Base-by-base conservation (phyloP, 1,284 basidiomycete genomes). In the Sphagnurus paluster region DNA sequence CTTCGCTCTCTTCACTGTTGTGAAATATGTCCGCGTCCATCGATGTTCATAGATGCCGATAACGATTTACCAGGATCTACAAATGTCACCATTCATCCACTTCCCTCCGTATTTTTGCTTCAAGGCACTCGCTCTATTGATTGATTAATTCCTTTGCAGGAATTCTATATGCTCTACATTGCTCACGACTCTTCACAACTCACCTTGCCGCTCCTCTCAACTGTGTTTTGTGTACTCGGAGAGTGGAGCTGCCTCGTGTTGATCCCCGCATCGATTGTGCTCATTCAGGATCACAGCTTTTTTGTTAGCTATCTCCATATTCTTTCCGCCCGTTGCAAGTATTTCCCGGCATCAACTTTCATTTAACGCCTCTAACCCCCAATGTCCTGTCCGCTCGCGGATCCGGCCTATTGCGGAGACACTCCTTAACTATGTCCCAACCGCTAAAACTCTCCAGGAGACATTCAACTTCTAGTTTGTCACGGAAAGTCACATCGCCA, bases 41-140 rank as follows among this genome's bases (percentile, higher is more conserved):
- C 49, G 48, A 51, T 54, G 52, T 35, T 33, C 38, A 50, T 53
- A 33, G 48, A 53, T 50, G 35, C 28, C 49, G 55, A 56, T 56
- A 55, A 49, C 49, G 49, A 53, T 52, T 49, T 49, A 46, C 44
- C 19, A 29, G 20, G 47, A 56, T 51, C 49, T 47, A 43, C 35
- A 17, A 36, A 28, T 39, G 21, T 11, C 41, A 42, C 35, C 29
- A 46, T 39, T 42, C 34, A 42, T 39, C 32, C 26, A 14, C 34
- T 23, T 32, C 32, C 14, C 10, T 23, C n/a, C 30, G 26, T 20
- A 38, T 10, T 38, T 20, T 11, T 11, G 17, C 21, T 25, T 39
- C 28, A 38, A 39, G 33, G 25, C 28, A 41, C 28, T 34, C n/a
- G n/a, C n/a, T n/a, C 10, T 9, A 2, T 28, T 43, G 29, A 44